These are phyloP conservation scores for Catunica adiposa DNA, from an alignment of 2,329 filamentous ascomycete species.

Conservation along the genomic window DNA sequence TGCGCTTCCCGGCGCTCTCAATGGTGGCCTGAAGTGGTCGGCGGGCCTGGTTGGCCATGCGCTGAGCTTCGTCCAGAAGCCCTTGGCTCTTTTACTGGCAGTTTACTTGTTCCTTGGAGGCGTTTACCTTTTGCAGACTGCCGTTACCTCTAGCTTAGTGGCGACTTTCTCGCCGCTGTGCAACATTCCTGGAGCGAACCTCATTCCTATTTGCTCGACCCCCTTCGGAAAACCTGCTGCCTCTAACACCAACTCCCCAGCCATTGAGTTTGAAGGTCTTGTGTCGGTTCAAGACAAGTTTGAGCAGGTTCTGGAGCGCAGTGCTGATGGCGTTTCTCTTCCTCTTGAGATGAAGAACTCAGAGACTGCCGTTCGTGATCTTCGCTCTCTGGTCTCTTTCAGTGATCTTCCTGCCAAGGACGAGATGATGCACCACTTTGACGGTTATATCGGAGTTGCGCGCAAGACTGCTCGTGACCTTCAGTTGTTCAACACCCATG, in stretches of 20 bases:
- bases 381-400: slow-evolving; percentile 55
- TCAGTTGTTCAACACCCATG: slow-evolving; percentile 59
- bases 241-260: slow-evolving; percentile 17
- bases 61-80: slow-evolving; percentile 45
- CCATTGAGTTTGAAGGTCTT: slow-evolving; percentile 55
- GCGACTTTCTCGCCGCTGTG: slow-evolving; percentile 53
- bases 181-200: slow-evolving; percentile 45
- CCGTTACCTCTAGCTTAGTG: slow-evolving; percentile 43
- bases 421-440: slow-evolving; percentile 59
- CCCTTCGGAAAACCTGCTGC: slow-evolving; percentile 17
- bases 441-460: slow-evolving; percentile 56
- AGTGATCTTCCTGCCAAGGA: slow-evolving; percentile 50
- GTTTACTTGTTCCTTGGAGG: slow-evolving; percentile 43
- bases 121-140: slow-evolving; percentile 42
- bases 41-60: slow-evolving; percentile 41
- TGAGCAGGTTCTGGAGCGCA: slow-evolving; percentile 55
- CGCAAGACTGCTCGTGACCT: slow-evolving; percentile 48
- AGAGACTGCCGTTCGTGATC: slow-evolving; percentile 56
- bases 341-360: slow-evolving; percentile 67
- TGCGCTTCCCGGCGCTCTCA: slow-evolving; percentile 24
- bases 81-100: slow-evolving; percentile 45
- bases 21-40: slow-evolving; percentile 30
- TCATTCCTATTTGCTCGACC: slow-evolving; percentile 16
- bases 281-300: slow-evolving; percentile 62
- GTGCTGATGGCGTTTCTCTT: slow-evolving; percentile 46